Evolutionary conservation across 1,139 yeast species (phyloP), one percentile per base, ranked within the genome.

Genomic region (Blastobotrys elegans): DNA sequence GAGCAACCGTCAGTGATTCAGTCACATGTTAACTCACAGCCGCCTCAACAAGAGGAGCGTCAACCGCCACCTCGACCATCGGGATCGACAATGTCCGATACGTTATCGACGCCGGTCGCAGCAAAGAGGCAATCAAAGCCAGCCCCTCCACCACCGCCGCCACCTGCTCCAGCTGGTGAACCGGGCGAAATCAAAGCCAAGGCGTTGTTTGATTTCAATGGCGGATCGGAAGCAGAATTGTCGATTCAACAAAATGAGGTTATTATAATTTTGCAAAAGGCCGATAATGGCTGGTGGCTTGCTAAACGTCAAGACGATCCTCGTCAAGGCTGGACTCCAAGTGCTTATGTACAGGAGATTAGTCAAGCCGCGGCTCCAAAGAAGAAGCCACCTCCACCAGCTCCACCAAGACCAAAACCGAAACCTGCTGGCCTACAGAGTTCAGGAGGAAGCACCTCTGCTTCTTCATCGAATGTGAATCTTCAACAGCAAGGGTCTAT

Each of bases 271-370:
- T 72, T 83, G 6, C 80, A 75, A 59, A 77, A 82, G 53, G 86
- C 82, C 53, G 76, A 79, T 31, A 87, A 87, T 60, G 77, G 79
- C 59, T 97, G 96, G 2, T 90, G 97, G 97, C 72, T 92, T 52
- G 97, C 89, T 4, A 86, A 84, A 64, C 73, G 80, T 18, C 66
- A 83, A 52, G 90, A 85, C 58, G 92, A 85, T 41, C 63, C 82
- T 1, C 77, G 72, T 49, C 95, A 90, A 66, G 99, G 98, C 2
- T 94, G 98, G 98, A 92, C 95, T 10, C 99, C 99, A 11, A 84
- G 94, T 29, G 86, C 94, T 18, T 94, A 90, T 63, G 79, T 92
- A 60, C 82, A 79, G 47, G 85, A 83, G 59, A 77, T 77, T 64
- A 57, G 57, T 29, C 47, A 44, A 3, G 53, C 53, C 4, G 53